Evolutionary conservation across 805 yeast genomes (phyloP).

Genomic region (Saccharomyces kudriavzevii): DNA sequence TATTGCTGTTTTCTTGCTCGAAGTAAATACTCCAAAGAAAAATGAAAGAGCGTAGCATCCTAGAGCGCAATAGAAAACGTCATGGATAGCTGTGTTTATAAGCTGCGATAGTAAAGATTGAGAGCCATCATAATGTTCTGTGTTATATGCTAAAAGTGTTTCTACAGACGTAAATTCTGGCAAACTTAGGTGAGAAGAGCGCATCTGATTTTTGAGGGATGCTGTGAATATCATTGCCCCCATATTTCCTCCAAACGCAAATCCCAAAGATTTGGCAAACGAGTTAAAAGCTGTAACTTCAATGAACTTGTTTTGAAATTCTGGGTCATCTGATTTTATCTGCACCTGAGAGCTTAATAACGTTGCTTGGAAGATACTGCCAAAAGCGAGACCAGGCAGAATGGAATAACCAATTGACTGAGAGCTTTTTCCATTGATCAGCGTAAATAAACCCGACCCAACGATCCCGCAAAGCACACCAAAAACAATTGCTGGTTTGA

Average conservation of each 20-base stretch:
- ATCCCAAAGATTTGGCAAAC: conserved; percentile 18
- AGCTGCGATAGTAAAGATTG: conserved; percentile 11
- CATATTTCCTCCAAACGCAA: conserved; percentile 20
- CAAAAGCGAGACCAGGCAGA: conserved; percentile 34
- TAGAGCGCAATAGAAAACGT: conserved; percentile 19
- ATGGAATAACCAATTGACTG: conserved; percentile 33
- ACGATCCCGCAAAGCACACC: conserved; percentile 28
- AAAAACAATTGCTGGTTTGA: conserved; percentile 31
- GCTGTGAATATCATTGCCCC: conserved; percentile 19
- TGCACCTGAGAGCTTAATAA: conserved; percentile 27
- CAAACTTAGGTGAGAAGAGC: neutral
- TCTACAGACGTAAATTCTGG: conserved; percentile 10
- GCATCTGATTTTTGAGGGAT: conserved; percentile 12
- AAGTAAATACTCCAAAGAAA: conserved; percentile 11
- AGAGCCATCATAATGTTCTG: conserved; percentile 14
- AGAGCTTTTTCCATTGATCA: conserved; percentile 25
- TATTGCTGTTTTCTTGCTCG: conserved; percentile 11
- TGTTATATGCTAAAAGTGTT: conserved; percentile 16
- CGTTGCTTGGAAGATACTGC: conserved; percentile 30
- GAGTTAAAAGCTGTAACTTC: conserved; percentile 22
- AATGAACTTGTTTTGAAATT: conserved; percentile 16
- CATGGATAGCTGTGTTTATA: conserved; percentile 11
- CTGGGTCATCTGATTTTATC: conserved; percentile 13
- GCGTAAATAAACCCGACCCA: conserved; percentile 31
- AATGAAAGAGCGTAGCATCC: conserved; percentile 15